Percentiles rank a stretch among this genome's conserved stretches.
Conservation (phyloP, 2,329 filamentous ascomycete genomes). For the Cryphonectria japonica region DNA sequence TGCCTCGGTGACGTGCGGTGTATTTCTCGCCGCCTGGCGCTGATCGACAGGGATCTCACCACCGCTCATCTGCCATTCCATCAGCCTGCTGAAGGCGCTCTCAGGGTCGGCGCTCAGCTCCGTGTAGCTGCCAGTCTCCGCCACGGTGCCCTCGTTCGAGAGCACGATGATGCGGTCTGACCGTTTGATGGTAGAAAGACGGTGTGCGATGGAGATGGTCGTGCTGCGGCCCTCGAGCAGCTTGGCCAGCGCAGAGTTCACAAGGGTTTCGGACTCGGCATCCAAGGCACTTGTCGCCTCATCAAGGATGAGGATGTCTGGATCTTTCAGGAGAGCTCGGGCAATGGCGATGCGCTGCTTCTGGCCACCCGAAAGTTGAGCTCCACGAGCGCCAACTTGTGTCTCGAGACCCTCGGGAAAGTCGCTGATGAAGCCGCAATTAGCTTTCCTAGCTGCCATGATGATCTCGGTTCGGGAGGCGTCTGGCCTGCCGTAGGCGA, state of each 20-base stretch:
- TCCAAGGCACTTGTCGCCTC: slow-evolving; percentile 96
- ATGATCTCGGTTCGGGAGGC: slow-evolving; percentile 83
- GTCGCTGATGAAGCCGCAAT: slow-evolving; percentile 95
- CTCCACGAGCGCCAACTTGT: slow-evolving; percentile 86
- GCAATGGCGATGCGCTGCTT: slow-evolving; percentile 98
- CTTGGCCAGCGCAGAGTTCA: slow-evolving; percentile 84
- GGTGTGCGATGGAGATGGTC: slow-evolving; percentile 96
- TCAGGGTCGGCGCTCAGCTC: slow-evolving; percentile 72
- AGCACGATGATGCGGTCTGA: slow-evolving; percentile 95
- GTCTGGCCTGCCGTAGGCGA: slow-evolving; percentile 83
- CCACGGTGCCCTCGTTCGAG: slow-evolving; percentile 82
- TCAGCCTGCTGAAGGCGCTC: slow-evolving; percentile 90
- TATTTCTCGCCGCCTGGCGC: slow-evolving; percentile 1
- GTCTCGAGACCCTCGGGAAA: slow-evolving; percentile 96
- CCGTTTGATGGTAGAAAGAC: slow-evolving; percentile 93
- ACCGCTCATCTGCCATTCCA: slow-evolving; percentile 98
- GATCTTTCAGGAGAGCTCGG: slow-evolving; percentile 89
- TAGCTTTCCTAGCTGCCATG: slow-evolving; percentile 84
- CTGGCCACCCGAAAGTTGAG: slow-evolving; percentile 92
- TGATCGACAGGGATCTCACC: slow-evolving; percentile 55
- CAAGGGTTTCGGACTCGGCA: slow-evolving; percentile 93
- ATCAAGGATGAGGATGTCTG: slow-evolving; percentile 94
- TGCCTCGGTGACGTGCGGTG: slow-evolving; percentile 7
- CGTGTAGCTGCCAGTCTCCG: slow-evolving; percentile 84
- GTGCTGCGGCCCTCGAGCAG: slow-evolving; percentile 88